Conservation (phyloP, 176 grass and related monocot species). For the Saccharum officinarum region DNA sequence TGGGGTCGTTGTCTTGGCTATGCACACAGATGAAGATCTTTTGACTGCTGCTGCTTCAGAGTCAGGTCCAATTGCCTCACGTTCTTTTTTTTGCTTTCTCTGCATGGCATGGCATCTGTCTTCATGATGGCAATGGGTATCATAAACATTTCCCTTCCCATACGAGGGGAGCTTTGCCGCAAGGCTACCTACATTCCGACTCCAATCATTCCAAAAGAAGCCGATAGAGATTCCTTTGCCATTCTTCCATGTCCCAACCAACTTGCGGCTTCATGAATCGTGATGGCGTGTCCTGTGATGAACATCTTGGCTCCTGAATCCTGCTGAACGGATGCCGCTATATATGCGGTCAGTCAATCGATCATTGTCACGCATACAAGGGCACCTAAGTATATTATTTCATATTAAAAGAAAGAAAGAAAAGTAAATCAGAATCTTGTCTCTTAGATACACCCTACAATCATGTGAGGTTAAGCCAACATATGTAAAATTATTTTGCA, state of each 20-base stretch:
- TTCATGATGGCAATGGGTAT: slow-evolving; percentile 36
- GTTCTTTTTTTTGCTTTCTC: slow-evolving; percentile 43
- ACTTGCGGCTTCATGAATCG: slow-evolving; percentile 19
- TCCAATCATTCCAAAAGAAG: slow-evolving; percentile 47
- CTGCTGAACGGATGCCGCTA: background rate
- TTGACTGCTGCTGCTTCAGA: slow-evolving; percentile 45
- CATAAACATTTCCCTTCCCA: slow-evolving; percentile 47
- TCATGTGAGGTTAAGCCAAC: too few relatives aligned
- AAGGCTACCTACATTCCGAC: slow-evolving; percentile 37
- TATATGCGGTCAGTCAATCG: too few relatives aligned
- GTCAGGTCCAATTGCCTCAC: slow-evolving; percentile 1
- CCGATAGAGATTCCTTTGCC: slow-evolving; percentile 41
- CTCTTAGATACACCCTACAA: too few relatives aligned
- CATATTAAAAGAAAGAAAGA: background rate
- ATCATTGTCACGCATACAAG: too few relatives aligned
- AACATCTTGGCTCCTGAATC: background rate
- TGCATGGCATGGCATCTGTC: slow-evolving; percentile 33
- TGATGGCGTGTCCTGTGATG: slow-evolving; percentile 7
- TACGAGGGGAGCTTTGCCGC: slow-evolving; percentile 39
- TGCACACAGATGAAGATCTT: slow-evolving; percentile 38
- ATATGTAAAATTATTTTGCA: too few relatives aligned
- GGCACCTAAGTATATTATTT: slow-evolving; percentile 14
- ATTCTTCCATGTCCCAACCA: slow-evolving; percentile 38
- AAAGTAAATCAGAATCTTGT: too few relatives aligned
- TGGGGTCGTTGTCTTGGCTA: slow-evolving; percentile 23